A percentile compares a stretch with the other conserved stretches of the same genome.
These are phyloP conservation scores for Septoria linicola DNA, from an alignment of 2,329 filamentous ascomycete species.

Conservation along the genomic window DNA sequence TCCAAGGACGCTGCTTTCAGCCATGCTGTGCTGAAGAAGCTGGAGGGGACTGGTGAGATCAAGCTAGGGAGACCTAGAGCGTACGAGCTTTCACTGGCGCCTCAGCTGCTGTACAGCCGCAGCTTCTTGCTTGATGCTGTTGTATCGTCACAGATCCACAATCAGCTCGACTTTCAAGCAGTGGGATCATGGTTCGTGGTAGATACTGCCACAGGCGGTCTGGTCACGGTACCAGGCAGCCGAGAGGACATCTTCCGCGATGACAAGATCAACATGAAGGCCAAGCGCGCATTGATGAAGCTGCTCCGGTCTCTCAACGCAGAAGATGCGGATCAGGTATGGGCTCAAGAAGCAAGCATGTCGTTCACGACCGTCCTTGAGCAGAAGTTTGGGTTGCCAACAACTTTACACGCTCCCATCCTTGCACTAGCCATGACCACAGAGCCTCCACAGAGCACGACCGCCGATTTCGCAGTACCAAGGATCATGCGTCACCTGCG, in stretches of 20 bases:
- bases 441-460: slow-evolving; percentile 53
- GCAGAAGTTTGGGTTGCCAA: slow-evolving; percentile 55
- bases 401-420: slow-evolving; percentile 63
- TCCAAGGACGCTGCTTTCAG: slow-evolving; percentile 25
- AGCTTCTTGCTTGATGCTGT: slow-evolving; percentile 75
- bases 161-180: slow-evolving; percentile 88
- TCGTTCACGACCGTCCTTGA: slow-evolving; percentile 61
- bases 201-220: slow-evolving; percentile 31
- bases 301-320: slow-evolving; percentile 85
- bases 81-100: slow-evolving; percentile 80
- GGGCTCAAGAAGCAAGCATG: slow-evolving; percentile 57
- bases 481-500: slow-evolving; percentile 75
- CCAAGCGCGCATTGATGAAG: slow-evolving; percentile 87
- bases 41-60: slow-evolving; percentile 24
- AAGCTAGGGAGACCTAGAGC: slow-evolving; percentile 63
- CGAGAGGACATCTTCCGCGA: slow-evolving; percentile 89
- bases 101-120: slow-evolving; percentile 81
- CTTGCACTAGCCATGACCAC: slow-evolving; percentile 73
- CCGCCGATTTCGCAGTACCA: slow-evolving; percentile 68
- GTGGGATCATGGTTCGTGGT: slow-evolving; percentile 91
- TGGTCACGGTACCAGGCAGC: slow-evolving; percentile 72
- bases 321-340: slow-evolving; percentile 59
- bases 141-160: slow-evolving; percentile 84
- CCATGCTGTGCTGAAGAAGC: slow-evolving; percentile 38
- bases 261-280: slow-evolving; percentile 69